Conservation (phyloP, 306 rosid species). For the Hippophae gyantsensis region DNA sequence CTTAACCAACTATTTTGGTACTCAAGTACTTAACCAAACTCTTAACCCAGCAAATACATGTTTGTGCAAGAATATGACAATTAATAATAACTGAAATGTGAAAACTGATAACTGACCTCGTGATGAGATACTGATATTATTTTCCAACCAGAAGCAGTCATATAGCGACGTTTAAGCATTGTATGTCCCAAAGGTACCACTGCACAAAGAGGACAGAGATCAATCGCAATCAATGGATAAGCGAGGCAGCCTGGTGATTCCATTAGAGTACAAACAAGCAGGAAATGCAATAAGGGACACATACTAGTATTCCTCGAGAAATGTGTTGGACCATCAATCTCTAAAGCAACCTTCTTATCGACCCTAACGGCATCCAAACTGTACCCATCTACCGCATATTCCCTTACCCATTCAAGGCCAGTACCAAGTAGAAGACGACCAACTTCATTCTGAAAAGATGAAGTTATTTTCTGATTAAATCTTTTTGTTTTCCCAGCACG, state of each 20-base stretch:
- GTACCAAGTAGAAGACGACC: constrained; percentile 71
- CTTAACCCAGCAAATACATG: not conserved
- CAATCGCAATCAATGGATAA: not conserved
- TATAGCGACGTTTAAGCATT: constrained; percentile 60
- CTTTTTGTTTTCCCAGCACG: constrained; percentile 61
- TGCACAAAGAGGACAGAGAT: constrained; percentile 20
- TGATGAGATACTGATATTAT: constrained; percentile 53
- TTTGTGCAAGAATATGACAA: not conserved
- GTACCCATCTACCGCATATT: constrained; percentile 63
- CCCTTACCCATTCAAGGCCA: constrained; percentile 77
- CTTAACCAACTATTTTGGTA: not conserved
- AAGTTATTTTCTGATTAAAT: constrained; percentile 65
- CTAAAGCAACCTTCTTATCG: constrained; percentile 77
- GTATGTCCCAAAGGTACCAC: constrained; percentile 88
- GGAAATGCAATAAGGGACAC: constrained; percentile 16
- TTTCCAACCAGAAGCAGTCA: constrained; percentile 84
- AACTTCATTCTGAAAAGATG: constrained; percentile 80
- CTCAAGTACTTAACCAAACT: not conserved
- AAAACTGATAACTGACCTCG: constrained; percentile 44
- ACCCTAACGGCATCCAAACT: constrained; percentile 68
- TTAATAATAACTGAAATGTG: not conserved
- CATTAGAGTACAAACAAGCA: constrained; percentile 5
- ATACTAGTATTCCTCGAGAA: constrained; percentile 87
- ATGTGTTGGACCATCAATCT: constrained; percentile 97
- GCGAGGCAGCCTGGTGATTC: constrained; percentile 4